A percentile compares a stretch with the other conserved stretches of the same genome.
Evolutionary conservation across 306 rosid species (phyloP).

Genomic region (Lathyrus aphaca): DNA sequence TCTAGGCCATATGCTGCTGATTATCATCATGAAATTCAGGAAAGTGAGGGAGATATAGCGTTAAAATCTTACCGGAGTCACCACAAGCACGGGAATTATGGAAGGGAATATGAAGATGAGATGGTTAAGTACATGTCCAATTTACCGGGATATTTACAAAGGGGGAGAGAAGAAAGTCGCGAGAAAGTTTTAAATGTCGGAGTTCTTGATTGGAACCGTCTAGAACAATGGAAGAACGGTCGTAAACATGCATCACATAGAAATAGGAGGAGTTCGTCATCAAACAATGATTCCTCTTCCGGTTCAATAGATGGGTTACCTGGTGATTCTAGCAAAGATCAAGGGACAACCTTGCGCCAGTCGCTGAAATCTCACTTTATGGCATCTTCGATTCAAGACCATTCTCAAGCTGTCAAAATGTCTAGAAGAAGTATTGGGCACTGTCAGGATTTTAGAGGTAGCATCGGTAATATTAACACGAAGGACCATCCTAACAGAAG

Average conservation of each 20-base stretch:
- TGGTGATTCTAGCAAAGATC: conserved; percentile 54
- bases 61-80: conserved; percentile 42
- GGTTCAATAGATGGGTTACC: conserved; percentile 61
- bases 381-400: conserved; percentile 48
- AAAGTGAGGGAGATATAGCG: conserved; percentile 40
- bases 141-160: conserved; percentile 85
- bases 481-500: conserved; percentile 37
- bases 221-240: conserved; percentile 74
- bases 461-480: conserved; percentile 38
- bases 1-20: conserved; percentile 63
- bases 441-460: conserved; percentile 45
- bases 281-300: conserved; percentile 55
- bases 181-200: conserved; percentile 88
- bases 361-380: conserved; percentile 60
- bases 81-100: conserved; percentile 46
- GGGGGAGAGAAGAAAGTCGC: conserved; percentile 53
- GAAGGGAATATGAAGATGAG: conserved; percentile 66
- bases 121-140: conserved; percentile 87
- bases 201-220: conserved; percentile 87
- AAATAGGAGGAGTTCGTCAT: conserved; percentile 52
- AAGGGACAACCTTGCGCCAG: conserved; percentile 43
- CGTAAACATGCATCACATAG: conserved; percentile 50
- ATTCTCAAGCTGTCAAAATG: conserved; percentile 47
- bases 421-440: conserved; percentile 44
- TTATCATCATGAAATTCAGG: conserved; percentile 54